Conservation (phyloP, 306 rosid genomes). For the Cicer pinnatifidum region DNA sequence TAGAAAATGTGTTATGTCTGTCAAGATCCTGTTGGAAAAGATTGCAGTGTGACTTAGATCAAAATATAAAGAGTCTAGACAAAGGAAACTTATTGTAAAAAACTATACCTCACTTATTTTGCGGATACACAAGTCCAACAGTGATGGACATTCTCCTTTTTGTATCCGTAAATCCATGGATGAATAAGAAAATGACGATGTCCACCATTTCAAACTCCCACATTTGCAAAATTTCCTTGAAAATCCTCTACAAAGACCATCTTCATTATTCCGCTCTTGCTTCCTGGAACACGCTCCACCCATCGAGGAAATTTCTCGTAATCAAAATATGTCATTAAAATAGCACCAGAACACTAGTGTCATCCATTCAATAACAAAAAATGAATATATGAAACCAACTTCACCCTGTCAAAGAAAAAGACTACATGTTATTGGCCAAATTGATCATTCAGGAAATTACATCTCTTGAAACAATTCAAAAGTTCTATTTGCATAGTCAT, state of each 20-base stretch:
- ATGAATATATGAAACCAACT: slow-evolving; percentile 44
- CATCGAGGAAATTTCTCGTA: slow-evolving; percentile 58
- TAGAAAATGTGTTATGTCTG: slow-evolving; percentile 57
- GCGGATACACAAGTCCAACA: slow-evolving; percentile 71
- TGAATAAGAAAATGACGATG: slow-evolving; percentile 71
- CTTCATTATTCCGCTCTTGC: slow-evolving; percentile 65
- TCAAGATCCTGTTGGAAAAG: slow-evolving; percentile 68
- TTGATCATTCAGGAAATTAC: slow-evolving; percentile 28
- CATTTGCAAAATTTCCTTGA: slow-evolving; percentile 70
- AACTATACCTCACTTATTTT: slow-evolving; percentile 68
- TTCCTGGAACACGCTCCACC: slow-evolving; percentile 98
- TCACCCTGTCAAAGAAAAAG: slow-evolving; percentile 49
- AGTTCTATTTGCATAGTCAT: neutral
- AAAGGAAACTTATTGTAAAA: slow-evolving; percentile 5
- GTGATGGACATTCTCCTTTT: slow-evolving; percentile 66
- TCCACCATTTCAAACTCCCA: slow-evolving; percentile 90
- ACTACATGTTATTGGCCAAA: slow-evolving; percentile 44
- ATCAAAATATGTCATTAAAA: slow-evolving; percentile 51
- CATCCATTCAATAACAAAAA: slow-evolving; percentile 55
- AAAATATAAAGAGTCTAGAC: slow-evolving; percentile 9
- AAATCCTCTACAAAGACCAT: slow-evolving; percentile 52
- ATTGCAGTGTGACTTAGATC: slow-evolving; percentile 42
- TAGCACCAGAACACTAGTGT: slow-evolving; percentile 48
- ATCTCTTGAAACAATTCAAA: slow-evolving; percentile 16
- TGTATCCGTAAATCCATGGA: slow-evolving; percentile 52